Evolutionary conservation across 163 green algal genomes (phyloP), one percentile per base, ranked within the genome.

Genomic region (Scenedesmus sp.): DNA sequence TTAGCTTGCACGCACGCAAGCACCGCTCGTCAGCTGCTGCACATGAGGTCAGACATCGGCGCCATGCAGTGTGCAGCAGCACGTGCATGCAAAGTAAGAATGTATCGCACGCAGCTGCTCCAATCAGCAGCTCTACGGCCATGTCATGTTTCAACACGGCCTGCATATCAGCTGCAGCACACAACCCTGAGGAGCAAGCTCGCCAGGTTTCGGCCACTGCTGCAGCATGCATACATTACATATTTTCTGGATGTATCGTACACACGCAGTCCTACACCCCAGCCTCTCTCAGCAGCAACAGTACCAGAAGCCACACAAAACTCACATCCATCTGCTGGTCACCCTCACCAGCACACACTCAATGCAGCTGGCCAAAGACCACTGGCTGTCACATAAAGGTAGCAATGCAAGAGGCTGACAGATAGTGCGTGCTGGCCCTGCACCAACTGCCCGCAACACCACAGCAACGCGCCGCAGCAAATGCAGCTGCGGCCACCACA

Each of bases 31-130:
- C 23, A 79, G 70, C 70, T 79, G 70, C 70, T 79, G 70, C 70
- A 79, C 59, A 64, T 15, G 70, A 52, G 52, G 20, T 79, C 70
- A 79, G 23, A 20, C 70, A 79, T 52, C 2, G 52, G 23, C 5
- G 70, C 70, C 70, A 79, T 52, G 70, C 23, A 79, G 70, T 79
- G 70, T 52, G 23, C 70, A 79, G 70, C 70, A 79, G 70, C 70
- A 79, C 70, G 23, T 52, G 66, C 23, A 79, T 4, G 46, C 70
- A 8, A 52, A 79, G 18, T 4, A 79, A 52, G 1, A 34, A 76
- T 76, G 7, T 7, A 16, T 34, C 66, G 26, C 66, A 26, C n/a
- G 66, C 66, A 76, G 16, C 66, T 34, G 66, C 16, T 76, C 66
- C 26, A 6, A 16, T 9, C 3, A 34, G 66, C 70, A 79, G 70